These are phyloP conservation scores for Boletus bicolor DNA, from an alignment of 768 basidiomycete species.

Conservation along the genomic window DNA sequence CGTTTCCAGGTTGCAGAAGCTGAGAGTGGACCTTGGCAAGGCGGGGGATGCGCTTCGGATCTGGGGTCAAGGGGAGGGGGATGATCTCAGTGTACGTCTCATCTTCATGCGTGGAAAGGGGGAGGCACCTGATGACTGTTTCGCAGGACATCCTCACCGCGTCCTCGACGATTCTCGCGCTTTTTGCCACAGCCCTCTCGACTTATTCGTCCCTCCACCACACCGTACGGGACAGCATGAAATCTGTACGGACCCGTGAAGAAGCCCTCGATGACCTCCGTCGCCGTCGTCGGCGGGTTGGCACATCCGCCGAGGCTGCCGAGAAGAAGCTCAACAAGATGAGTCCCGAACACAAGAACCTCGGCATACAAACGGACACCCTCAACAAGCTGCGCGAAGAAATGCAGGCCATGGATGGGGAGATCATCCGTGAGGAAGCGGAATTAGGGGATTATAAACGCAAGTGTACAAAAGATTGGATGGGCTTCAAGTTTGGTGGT, in stretches of 20 bases:
- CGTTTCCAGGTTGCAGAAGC: slow-evolving; percentile 52
- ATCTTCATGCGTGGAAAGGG: not conserved
- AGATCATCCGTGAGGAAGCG: slow-evolving; percentile 82
- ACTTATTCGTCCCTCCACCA: slow-evolving; percentile 72
- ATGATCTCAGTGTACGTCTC: slow-evolving; percentile 67
- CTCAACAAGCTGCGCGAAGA: slow-evolving; percentile 71
- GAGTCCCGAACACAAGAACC: slow-evolving; percentile 85
- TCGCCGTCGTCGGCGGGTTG: slow-evolving; percentile 62
- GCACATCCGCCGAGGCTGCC: slow-evolving; percentile 72
- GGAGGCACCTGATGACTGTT: not conserved
- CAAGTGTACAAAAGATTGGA: slow-evolving; percentile 58
- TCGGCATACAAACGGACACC: slow-evolving; percentile 66
- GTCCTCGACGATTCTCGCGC: slow-evolving; percentile 61
- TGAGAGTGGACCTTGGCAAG: slow-evolving; percentile 62
- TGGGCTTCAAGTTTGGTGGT: slow-evolving; percentile 87
- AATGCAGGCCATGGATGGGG: slow-evolving; percentile 73
- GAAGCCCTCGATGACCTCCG: slow-evolving; percentile 78
- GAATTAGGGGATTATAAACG: slow-evolving; percentile 83
- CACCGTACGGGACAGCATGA: slow-evolving; percentile 62
- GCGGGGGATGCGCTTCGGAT: slow-evolving; percentile 67
- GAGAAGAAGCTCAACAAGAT: slow-evolving; percentile 90
- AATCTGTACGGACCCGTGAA: slow-evolving; percentile 79
- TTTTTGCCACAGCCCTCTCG: slow-evolving; percentile 64
- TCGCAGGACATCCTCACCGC: slow-evolving; percentile 70
- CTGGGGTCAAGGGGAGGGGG: slow-evolving; percentile 81